Evolutionary conservation across 2,329 filamentous ascomycete genomes (phyloP).

Genomic region (Epichloe baconii): DNA sequence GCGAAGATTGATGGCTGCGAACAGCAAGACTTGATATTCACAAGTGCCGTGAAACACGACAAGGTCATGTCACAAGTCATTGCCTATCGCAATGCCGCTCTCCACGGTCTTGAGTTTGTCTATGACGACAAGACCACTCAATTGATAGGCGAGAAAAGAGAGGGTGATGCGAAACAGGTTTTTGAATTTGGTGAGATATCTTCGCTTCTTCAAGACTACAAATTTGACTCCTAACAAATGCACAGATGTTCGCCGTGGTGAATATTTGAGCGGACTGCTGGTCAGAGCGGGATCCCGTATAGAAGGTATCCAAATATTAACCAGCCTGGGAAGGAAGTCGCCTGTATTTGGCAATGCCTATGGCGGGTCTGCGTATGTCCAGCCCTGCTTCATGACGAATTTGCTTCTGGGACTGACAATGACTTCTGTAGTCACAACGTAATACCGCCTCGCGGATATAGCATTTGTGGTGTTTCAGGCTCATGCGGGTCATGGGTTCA

Average conservation of each 20-base stretch:
- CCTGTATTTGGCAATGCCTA: slow-evolving; percentile 68
- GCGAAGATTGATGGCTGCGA: slow-evolving; percentile 59
- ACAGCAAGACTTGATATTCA: slow-evolving; percentile 61
- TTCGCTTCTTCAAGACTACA: neutral
- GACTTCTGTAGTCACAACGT: slow-evolving; percentile 59
- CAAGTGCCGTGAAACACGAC: slow-evolving; percentile 52
- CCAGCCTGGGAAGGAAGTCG: slow-evolving; percentile 76
- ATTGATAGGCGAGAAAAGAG: slow-evolving; percentile 72
- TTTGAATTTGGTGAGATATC: slow-evolving; percentile 61
- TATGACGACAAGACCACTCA: slow-evolving; percentile 81
- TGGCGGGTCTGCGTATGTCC: slow-evolving; percentile 69
- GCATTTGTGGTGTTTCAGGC: slow-evolving; percentile 75
- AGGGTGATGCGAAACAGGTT: slow-evolving; percentile 53
- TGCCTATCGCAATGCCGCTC: slow-evolving; percentile 61
- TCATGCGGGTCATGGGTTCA: slow-evolving; percentile 73
- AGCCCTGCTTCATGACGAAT: neutral
- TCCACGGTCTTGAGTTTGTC: slow-evolving; percentile 83
- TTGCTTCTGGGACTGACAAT: neutral
- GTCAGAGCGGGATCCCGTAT: slow-evolving; percentile 72
- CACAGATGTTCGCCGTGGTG: slow-evolving; percentile 69
- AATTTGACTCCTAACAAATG: neutral
- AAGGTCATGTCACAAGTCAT: slow-evolving; percentile 64
- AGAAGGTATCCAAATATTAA: slow-evolving; percentile 81
- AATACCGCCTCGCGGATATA: slow-evolving; percentile 80
- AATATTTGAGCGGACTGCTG: slow-evolving; percentile 78